Conservation (phyloP, 2,329 filamentous ascomycete species). For the Colletotrichum musae region DNA sequence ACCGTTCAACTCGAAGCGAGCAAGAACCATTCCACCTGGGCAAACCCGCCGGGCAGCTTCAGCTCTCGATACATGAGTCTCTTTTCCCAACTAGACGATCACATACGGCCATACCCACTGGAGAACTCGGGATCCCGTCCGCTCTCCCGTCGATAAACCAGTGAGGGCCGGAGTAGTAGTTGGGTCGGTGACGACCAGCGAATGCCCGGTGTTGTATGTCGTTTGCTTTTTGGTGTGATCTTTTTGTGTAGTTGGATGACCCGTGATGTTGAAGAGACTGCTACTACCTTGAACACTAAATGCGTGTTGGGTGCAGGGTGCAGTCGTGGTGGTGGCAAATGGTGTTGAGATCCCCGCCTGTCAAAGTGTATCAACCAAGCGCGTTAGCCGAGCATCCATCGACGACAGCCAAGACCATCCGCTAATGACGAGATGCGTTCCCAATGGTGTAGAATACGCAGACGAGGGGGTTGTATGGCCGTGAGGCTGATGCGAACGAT, state of each 20-base stretch:
- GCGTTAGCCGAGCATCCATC: too few species aligned
- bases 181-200: conserved; percentile 34
- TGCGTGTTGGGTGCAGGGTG: too few species aligned
- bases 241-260: not conserved
- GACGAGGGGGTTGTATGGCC: too few species aligned
- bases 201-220: conserved; percentile 28
- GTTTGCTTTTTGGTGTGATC: not conserved
- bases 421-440: too few species aligned
- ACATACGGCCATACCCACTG: conserved; percentile 30
- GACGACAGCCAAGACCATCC: too few species aligned
- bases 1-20: not conserved
- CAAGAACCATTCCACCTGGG: not conserved
- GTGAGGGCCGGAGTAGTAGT: conserved; percentile 32
- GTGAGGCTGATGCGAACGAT: too few species aligned
- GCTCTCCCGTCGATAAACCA: conserved; percentile 33
- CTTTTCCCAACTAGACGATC: not conserved
- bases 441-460: too few species aligned
- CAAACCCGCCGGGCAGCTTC: not conserved
- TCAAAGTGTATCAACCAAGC: too few species aligned
- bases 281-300: too few species aligned
- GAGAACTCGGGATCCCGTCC: conserved; percentile 36
- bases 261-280: not conserved
- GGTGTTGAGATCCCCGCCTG: too few species aligned
- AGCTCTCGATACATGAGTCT: not conserved
- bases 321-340: too few species aligned